These are phyloP conservation scores for Lanmaoa pseudosensibilis DNA, from an alignment of 768 basidiomycete genomes.

Conservation along the genomic window DNA sequence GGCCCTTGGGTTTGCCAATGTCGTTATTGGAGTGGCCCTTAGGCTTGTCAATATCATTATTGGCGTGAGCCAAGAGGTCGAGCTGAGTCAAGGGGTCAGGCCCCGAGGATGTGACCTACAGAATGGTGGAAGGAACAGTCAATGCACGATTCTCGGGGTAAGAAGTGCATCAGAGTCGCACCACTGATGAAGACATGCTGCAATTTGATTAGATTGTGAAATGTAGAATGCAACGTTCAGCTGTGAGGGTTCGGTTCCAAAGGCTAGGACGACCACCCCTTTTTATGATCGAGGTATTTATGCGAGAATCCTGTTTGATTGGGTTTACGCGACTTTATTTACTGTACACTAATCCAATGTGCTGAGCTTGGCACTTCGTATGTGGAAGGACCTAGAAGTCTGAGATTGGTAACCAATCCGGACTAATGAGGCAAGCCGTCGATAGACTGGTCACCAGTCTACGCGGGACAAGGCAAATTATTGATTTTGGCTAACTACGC, in stretches of 20 bases:
- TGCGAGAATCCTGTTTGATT: not conserved
- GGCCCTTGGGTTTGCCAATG: no score
- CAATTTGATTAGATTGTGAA: not conserved
- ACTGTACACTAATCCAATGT: no score
- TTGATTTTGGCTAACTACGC: no score
- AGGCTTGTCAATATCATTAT: no score
- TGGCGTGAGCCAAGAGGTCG: not conserved
- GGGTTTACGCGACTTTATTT: no score
- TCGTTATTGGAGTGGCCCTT: no score
- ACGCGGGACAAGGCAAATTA: no score
- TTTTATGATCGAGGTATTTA: conserved; percentile 1
- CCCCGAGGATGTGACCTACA: conserved; percentile 7
- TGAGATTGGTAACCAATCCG: no score
- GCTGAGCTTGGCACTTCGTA: no score
- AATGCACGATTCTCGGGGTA: not conserved
- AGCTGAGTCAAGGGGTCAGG: conserved; percentile 3
- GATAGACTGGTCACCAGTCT: no score
- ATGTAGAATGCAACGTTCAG: not conserved
- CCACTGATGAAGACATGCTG: conserved; percentile 12
- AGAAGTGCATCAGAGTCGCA: not conserved
- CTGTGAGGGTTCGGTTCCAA: not conserved
- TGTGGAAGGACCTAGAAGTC: no score
- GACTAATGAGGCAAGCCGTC: no score
- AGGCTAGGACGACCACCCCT: not conserved
- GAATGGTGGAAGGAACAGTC: not conserved